Base-by-base conservation (phyloP, 2,329 filamentous ascomycete genomes). In the Juglanconis juglandina region DNA sequence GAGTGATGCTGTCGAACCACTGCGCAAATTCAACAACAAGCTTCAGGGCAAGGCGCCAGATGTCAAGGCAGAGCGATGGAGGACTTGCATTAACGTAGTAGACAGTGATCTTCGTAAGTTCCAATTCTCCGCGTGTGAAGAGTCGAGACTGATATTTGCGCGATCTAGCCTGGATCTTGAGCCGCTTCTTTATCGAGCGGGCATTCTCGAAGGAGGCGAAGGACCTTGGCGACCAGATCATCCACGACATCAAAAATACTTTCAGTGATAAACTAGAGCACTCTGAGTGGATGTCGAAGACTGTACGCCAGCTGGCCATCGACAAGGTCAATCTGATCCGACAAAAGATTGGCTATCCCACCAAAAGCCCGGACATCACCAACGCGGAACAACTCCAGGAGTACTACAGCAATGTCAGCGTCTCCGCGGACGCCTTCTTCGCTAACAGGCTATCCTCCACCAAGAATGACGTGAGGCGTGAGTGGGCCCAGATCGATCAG, bases 341-440 rank as follows among this genome's bases (percentile, higher is more conserved):
- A 17, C 85, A 88, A 64, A 89, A 89, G 69, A 87, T 90, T 56
- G 87, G 87, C 1, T 89, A 88, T 67, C 86, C 87, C 1, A 85
- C 81, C 2, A 10, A 80, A 67, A 83, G 80, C 60, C 87, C 87
- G 1, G 77, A 89, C 63, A 81, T 89, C 42, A 79, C 83, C 70
- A 78, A 89, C 61, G 81, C 87, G 0, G 70, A 75, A 8, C 78
- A 75, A 6, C 75, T 90, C 2, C 73, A 80, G 14, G 69, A 79
- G 1, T 89, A 85, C 68, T 90, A 90, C 68, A 69, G 71, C 2
- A 70, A 72, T 0, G 74, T 88, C 32, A 73, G 81, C 3, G 75
- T 89, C 2, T 79, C 76, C 3, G 71, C 77, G 0, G 71, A 77
- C 4, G 74, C 76, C 0, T 86, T 82, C 70, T 89, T 89, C 65